Evolutionary conservation across 2,329 filamentous ascomycete species (phyloP), one percentile per base, ranked within the genome.

Genomic region (Pseudogymnoascus sp.): DNA sequence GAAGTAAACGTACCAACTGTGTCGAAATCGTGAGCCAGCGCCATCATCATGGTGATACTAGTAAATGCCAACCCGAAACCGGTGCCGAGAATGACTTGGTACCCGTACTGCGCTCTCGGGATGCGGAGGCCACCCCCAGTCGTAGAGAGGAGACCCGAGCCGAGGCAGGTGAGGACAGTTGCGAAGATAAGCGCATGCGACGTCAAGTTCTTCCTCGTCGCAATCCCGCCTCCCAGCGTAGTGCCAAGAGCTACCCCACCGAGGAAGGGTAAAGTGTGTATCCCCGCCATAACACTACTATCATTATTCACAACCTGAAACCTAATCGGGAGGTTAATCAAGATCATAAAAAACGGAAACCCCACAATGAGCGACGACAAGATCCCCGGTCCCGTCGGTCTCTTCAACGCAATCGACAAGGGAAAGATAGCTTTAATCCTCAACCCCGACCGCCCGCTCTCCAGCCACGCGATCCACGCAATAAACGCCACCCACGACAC

Each of bases 231-330:
- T 0, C 81, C 81, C 0, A 82, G 67, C 45, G 85, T 83, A 1
- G 82, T 85, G 0, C 82, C 84, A 3, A 84, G 68, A 0, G 84
- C 82, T 37, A 81, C 84, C 1, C 81, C 74, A 1, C 80, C 81
- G 0, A 86, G 78, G 74, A 87, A 77, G 0, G 85, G 84, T 12
- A 87, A 74, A 5, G 86, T 76, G 51, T 84, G 80, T 3, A 86
- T 71, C 4, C 84, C 83, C 0, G 84, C 82, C 69, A 78, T 77
- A 23, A 86, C 75, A 0, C 81, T 77, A 34, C 73, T 78, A 60
- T 85, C 78, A 5, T 75, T 75, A 66, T 85, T 81, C 62, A 86
- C 79, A 39, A 86, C 81, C 65, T 87, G 84, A 60, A 86, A 83
- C 5, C 83, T 76, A 67, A 87, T 82, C 0, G 85, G 84, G 4